Conservation (phyloP, 768 basidiomycete species). For the Pleurotus giganteus region DNA sequence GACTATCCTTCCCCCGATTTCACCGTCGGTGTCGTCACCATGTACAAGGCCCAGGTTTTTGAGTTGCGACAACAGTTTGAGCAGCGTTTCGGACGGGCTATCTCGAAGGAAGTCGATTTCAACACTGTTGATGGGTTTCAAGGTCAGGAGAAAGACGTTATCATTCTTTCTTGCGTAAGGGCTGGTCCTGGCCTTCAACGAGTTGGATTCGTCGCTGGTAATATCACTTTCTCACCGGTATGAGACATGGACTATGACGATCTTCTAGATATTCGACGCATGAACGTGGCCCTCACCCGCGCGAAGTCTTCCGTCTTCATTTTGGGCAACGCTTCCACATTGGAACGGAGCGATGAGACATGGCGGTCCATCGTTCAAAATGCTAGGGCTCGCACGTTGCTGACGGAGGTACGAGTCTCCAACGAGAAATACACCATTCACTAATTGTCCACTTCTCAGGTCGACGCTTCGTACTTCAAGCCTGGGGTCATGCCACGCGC, state of each 20-base stretch:
- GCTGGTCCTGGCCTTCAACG: constrained; percentile 80
- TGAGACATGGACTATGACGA: background rate
- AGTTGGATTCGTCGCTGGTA: constrained; percentile 88
- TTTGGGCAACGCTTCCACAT: constrained; percentile 84
- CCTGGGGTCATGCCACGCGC: too few species aligned
- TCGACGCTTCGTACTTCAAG: constrained; percentile 17
- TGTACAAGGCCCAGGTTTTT: constrained; percentile 88
- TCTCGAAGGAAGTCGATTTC: constrained; percentile 79
- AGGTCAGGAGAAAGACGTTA: constrained; percentile 98
- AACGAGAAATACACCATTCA: too few species aligned
- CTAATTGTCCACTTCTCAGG: background rate
- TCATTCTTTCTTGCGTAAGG: constrained; percentile 96
- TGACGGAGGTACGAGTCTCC: constrained; percentile 59
- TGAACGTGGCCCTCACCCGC: constrained; percentile 99
- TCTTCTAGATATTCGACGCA: constrained; percentile 68
- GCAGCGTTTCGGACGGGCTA: constrained; percentile 65
- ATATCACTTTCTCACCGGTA: background rate
- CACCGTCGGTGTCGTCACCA: constrained; percentile 70
- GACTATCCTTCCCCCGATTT: constrained; percentile 55
- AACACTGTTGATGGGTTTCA: constrained; percentile 99
- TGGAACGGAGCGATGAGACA: constrained; percentile 78
- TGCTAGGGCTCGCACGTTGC: constrained; percentile 60
- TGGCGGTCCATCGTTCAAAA: constrained; percentile 82
- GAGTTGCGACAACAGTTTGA: constrained; percentile 73
- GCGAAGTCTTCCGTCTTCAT: constrained; percentile 94